These are phyloP conservation scores for Sherardia arvensis DNA, from an alignment of 257 asterid genomes.

Conservation along the genomic window DNA sequence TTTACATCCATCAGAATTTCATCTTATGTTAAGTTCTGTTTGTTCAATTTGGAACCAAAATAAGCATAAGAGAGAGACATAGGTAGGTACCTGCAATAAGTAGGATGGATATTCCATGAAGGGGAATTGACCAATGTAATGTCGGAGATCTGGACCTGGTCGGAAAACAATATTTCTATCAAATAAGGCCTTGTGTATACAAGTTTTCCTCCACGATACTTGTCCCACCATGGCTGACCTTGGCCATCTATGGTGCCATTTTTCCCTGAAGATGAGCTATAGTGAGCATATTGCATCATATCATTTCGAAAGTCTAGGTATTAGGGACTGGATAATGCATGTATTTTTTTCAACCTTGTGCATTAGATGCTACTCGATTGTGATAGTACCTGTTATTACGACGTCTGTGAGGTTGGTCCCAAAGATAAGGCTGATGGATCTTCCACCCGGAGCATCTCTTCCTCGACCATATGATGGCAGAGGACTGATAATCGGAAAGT, in stretches of 20 bases:
- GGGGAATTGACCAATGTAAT: slow-evolving; percentile 72
- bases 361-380: too few relatives aligned
- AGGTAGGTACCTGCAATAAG: slow-evolving; percentile 57
- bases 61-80: not conserved
- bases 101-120: slow-evolving; percentile 87
- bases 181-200: slow-evolving; percentile 76
- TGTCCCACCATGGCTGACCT: slow-evolving; percentile 86
- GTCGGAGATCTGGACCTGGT: slow-evolving; percentile 60
- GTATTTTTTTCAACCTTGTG: too few relatives aligned
- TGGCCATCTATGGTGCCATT: slow-evolving; percentile 97
- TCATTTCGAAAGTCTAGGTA: not conserved
- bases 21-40: not conserved
- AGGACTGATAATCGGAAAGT: slow-evolving; percentile 67
- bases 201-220: slow-evolving; percentile 51
- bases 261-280: slow-evolving; percentile 40
- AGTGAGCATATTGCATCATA: not conserved
- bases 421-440: slow-evolving; percentile 77
- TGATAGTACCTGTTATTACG: slow-evolving; percentile 57
- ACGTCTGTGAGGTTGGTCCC: slow-evolving; percentile 86
- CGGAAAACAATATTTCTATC: slow-evolving; percentile 71
- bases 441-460: slow-evolving; percentile 68
- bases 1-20: not conserved
- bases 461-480: slow-evolving; percentile 95
- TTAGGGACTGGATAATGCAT: too few relatives aligned
- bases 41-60: not conserved